phyloP scores from a whole-genome alignment of 2,329 filamentous ascomycete species.

The Parastagonospora avenae region DNA sequence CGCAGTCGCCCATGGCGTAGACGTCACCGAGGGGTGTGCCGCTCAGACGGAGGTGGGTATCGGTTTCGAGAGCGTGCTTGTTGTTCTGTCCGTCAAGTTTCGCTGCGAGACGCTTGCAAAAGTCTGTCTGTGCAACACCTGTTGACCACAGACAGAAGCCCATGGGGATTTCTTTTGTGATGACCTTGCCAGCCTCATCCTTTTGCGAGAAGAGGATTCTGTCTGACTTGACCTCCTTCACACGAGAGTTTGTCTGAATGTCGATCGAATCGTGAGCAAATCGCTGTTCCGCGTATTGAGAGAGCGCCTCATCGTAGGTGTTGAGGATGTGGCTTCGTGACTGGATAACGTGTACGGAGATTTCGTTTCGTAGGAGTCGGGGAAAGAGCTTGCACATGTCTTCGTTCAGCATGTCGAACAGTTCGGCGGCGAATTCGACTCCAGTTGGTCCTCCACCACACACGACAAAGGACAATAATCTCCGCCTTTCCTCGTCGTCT shows the following conservation, averaged over 20 bases:
- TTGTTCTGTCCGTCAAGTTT: slow-evolving; percentile 84
- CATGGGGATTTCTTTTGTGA: slow-evolving; percentile 94
- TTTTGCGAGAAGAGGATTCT: slow-evolving; percentile 90
- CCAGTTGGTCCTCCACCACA: slow-evolving; percentile 95
- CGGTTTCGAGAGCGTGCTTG: slow-evolving; percentile 89
- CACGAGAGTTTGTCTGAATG: slow-evolving; percentile 88
- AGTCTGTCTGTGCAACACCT: slow-evolving; percentile 82
- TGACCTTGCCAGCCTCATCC: slow-evolving; percentile 68
- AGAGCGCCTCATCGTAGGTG: slow-evolving; percentile 95
- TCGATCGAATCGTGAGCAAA: slow-evolving; percentile 92
- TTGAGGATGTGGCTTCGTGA: slow-evolving; percentile 94
- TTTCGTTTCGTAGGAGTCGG: slow-evolving; percentile 89
- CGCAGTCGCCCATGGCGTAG: slow-evolving; percentile 94
- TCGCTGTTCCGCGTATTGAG: slow-evolving; percentile 86
- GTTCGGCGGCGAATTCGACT: slow-evolving; percentile 95
- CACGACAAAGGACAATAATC: slow-evolving; percentile 92
- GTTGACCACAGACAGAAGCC: slow-evolving; percentile 99
- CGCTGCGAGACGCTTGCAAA: slow-evolving; percentile 76
- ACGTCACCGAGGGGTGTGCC: slow-evolving; percentile 92
- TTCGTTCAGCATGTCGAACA: slow-evolving; percentile 96
- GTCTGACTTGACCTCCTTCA: slow-evolving; percentile 84
- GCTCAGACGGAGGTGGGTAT: slow-evolving; percentile 86
- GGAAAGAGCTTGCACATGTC: slow-evolving; percentile 79
- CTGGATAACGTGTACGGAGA: slow-evolving; percentile 96
- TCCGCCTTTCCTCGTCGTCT: slow-evolving; percentile 80